Conservation (phyloP, 2,329 filamentous ascomycete genomes). For the Madurella mycetomatis region DNA sequence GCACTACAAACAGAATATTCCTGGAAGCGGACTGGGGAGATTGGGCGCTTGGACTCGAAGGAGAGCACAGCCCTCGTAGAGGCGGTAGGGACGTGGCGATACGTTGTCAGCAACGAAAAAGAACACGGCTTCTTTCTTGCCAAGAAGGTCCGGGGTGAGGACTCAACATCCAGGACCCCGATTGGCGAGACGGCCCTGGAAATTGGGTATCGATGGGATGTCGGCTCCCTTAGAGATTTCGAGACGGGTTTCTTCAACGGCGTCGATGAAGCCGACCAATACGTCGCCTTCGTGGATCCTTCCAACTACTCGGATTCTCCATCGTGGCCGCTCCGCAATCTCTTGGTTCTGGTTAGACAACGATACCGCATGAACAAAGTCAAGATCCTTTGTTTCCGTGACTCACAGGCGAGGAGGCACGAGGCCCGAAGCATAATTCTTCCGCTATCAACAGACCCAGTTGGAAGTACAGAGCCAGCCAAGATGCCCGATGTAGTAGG, state of each 20-base stretch:
- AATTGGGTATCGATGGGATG: slow-evolving; percentile 68
- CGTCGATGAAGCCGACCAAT: slow-evolving; percentile 67
- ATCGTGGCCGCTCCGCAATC: slow-evolving; percentile 88
- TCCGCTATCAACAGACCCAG: slow-evolving; percentile 53
- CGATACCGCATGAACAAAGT: slow-evolving; percentile 72
- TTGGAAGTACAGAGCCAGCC: slow-evolving; percentile 39
- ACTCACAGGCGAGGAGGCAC: slow-evolving; percentile 71
- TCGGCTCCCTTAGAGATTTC: slow-evolving; percentile 71
- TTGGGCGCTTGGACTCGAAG: slow-evolving; percentile 53
- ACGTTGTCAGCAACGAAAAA: slow-evolving; percentile 65
- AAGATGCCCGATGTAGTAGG: slow-evolving; percentile 86
- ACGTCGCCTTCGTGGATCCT: slow-evolving; percentile 83
- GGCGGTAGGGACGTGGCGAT: slow-evolving; percentile 80
- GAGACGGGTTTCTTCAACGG: slow-evolving; percentile 84
- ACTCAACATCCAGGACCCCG: slow-evolving; percentile 37
- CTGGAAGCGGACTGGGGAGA: slow-evolving; percentile 63
- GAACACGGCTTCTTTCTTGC: slow-evolving; percentile 96
- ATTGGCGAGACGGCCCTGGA: slow-evolving; percentile 47
- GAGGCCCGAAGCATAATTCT: slow-evolving; percentile 79
- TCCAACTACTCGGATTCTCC: slow-evolving; percentile 85
- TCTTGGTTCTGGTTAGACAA: slow-evolving; percentile 78
- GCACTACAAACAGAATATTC: slow-evolving; percentile 82
- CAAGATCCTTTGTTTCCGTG: slow-evolving; percentile 86
- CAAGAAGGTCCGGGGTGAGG: slow-evolving; percentile 58
- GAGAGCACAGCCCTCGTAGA: slow-evolving; percentile 81